Evolutionary conservation across 495 filamentous ascomycete species (phyloP).

Genomic region (Penicillium angulare): DNA sequence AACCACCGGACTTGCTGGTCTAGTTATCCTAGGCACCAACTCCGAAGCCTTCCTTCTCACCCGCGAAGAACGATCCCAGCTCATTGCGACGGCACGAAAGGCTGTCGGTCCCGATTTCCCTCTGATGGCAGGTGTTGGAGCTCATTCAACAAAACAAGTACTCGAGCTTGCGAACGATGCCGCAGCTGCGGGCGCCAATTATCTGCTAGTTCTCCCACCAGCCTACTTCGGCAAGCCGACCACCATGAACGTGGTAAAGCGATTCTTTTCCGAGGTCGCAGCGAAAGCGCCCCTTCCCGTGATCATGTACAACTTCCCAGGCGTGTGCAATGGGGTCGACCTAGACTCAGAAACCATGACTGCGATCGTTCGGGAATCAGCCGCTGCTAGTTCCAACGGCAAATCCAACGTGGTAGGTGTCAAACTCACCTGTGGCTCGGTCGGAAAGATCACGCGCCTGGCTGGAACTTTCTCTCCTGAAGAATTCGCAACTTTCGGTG

Average conservation of each 20-base stretch:
- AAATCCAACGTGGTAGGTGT: constrained; percentile 59
- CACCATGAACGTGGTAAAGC: constrained; percentile 53
- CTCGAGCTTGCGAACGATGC: constrained; percentile 60
- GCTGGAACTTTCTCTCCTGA: constrained; percentile 52
- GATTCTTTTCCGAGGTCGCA: constrained; percentile 62
- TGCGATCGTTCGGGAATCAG: constrained; percentile 43
- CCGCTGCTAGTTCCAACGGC: constrained; percentile 42
- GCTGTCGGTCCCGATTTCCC: constrained; percentile 51
- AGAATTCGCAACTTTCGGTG: constrained; percentile 64
- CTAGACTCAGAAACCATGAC: constrained; percentile 62
- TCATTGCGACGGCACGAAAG: constrained; percentile 52
- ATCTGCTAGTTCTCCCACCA: constrained; percentile 58
- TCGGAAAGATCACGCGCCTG: constrained; percentile 63
- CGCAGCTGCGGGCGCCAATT: constrained; percentile 55
- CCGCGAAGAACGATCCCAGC: constrained; percentile 53
- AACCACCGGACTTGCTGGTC: constrained; percentile 51
- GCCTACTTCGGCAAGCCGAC: constrained; percentile 65
- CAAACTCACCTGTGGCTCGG: constrained; percentile 68
- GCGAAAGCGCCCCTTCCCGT: constrained; percentile 51
- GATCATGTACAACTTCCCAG: constrained; percentile 71
- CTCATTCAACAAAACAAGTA: constrained; percentile 63
- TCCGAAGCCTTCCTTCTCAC: constrained; percentile 65
- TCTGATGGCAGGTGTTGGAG: constrained; percentile 62
- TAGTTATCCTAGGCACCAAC: constrained; percentile 64
- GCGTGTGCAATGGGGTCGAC: constrained; percentile 70